These are phyloP conservation scores for Triticum dicoccoides DNA, from an alignment of 176 grass and related monocot genomes.

Conservation along the genomic window DNA sequence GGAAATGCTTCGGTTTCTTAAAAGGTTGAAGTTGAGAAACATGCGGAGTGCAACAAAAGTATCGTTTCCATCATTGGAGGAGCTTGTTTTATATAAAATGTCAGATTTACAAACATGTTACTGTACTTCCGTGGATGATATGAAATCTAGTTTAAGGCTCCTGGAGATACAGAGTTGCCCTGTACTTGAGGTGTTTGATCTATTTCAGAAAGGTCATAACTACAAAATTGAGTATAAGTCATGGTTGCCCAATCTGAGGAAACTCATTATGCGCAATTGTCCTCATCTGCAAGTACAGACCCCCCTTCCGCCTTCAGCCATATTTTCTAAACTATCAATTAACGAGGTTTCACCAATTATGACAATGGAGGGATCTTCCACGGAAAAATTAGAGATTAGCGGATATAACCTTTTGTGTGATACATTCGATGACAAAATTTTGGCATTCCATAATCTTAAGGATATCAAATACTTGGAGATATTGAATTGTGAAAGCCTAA, in stretches of 20 bases:
- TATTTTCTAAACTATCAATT: neutral
- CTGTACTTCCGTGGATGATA: neutral
- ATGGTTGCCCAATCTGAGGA: neutral
- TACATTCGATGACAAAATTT: neutral
- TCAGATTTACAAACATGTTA: neutral
- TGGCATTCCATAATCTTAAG: too few relatives aligned
- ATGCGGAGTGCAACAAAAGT: neutral
- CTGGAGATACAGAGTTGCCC: neutral
- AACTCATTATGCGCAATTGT: neutral
- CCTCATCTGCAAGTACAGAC: neutral
- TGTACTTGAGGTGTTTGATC: neutral
- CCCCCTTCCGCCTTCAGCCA: neutral
- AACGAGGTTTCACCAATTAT: neutral
- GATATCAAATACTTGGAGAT: too few relatives aligned
- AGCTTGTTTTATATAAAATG: neutral
- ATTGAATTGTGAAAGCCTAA: neutral
- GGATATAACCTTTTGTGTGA: too few relatives aligned
- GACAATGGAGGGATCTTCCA: neutral
- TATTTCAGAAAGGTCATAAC: neutral
- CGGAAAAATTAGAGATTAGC: neutral
- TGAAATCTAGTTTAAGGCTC: slow-evolving; percentile 7
- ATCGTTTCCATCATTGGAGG: slow-evolving; percentile 7
- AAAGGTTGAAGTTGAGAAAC: neutral
- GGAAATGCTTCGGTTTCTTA: neutral
- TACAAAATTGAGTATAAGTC: neutral